Evolutionary conservation across 75 land plant species (phyloP), one percentile per base, ranked within the genome.

Genomic region (Larix kaempferi): DNA sequence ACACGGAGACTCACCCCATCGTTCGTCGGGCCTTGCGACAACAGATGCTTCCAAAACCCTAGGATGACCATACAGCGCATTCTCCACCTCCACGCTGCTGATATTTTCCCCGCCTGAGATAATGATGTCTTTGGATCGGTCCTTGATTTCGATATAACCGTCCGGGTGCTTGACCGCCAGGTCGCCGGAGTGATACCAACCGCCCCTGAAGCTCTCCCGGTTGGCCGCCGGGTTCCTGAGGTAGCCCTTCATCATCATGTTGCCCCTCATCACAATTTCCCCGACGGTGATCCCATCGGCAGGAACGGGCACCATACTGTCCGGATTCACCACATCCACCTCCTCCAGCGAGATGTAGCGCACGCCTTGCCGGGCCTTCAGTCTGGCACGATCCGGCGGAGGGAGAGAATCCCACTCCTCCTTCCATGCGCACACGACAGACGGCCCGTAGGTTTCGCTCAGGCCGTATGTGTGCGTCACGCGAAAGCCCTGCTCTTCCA

Each of bases 51-150:
- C 99, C 44, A 94, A 78, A 16, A 96, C 76, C 1, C 83, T 85
- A 0, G 99, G 93, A 78, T 91, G 91, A 60, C 59, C 63, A 74
- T 90, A 94, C 17, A 96, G 64, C 1, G 65, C 54, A 41, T 78
- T 92, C 78, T 96, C 98, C 60, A 96, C 85, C 82, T 94, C 93
- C 82, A 94, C 64, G 63, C 93, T 94, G 56, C 95, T 94, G n/a
- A 94, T 96, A 81, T 94, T 94, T 78, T 93, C 99, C 0, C 97
- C 97, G 26, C 94, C 99, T 2, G 99, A 96, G 16, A 92, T 94
- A 78, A 94, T 96, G 25, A 94, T 92, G 67, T 96, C 98, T 79
- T 96, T 94, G 0, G 95, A 86, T 52, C 99, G 62, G 77, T 94
- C 99, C 75, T 94, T 96, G 54, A 94, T 86, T 74, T 94, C 91